These are phyloP conservation scores for Fistulina hepatica DNA, from an alignment of 1,284 basidiomycete genomes.

Conservation along the genomic window DNA sequence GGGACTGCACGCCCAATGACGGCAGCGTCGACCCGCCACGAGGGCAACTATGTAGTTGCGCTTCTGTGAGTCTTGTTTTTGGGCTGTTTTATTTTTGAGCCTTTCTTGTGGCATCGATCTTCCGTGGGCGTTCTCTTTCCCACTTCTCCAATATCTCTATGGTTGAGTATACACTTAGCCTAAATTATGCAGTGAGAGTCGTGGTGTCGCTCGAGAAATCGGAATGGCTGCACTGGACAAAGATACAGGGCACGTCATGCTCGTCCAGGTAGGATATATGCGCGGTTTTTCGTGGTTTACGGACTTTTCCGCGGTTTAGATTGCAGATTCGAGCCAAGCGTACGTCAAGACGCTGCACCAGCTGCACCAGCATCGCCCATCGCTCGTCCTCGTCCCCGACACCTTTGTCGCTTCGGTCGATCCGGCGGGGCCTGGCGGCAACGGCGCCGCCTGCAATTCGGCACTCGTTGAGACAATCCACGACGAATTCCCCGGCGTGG, in stretches of 20 bases:
- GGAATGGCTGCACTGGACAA: conserved; percentile 79
- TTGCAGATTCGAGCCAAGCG: conserved; percentile 72
- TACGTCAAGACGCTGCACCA: conserved; percentile 86
- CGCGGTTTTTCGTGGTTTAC: conserved; percentile 7
- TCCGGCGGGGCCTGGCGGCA: conserved; percentile 34
- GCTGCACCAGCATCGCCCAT: conserved; percentile 66
- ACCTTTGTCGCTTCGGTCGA: conserved; percentile 55
- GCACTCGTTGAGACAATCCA: conserved; percentile 62
- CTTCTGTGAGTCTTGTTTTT: too few relatives aligned
- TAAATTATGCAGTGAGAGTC: too few relatives aligned
- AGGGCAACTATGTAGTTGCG: conserved; percentile 53
- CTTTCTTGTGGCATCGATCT: too few relatives aligned
- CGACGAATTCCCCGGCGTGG: conserved; percentile 62
- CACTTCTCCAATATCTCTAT: too few relatives aligned
- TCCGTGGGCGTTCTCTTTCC: too few relatives aligned
- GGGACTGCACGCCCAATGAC: conserved; percentile 52
- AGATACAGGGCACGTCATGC: conserved; percentile 64
- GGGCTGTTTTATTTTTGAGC: too few relatives aligned
- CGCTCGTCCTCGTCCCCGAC: conserved; percentile 67
- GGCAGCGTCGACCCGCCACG: conserved; percentile 43
- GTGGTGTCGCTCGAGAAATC: conserved; percentile 69
- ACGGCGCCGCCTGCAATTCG: conserved; percentile 37
- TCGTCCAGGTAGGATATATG: conserved; percentile 47
- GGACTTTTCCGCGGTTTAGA: conserved; percentile 29
- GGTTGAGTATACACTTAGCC: too few relatives aligned